These are phyloP conservation scores for Botrytis cinerea DNA, from an alignment of 2,329 filamentous ascomycete genomes.

Conservation along the genomic window DNA sequence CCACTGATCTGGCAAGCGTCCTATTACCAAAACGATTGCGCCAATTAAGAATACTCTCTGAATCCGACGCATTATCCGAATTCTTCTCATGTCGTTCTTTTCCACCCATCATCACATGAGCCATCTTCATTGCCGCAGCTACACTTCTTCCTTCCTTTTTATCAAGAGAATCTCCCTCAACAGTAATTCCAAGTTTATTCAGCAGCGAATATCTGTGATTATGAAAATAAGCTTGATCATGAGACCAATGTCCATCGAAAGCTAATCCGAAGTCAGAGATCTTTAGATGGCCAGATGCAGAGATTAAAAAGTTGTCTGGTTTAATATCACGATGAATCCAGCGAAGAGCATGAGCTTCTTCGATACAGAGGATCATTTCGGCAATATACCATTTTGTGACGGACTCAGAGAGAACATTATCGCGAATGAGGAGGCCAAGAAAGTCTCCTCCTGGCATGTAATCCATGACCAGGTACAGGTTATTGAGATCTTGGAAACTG, in stretches of 20 bases:
- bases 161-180: constrained; percentile 75
- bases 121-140: constrained; percentile 45
- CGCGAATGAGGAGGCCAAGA: constrained; percentile 78
- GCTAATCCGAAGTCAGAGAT: constrained; percentile 96
- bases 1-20: constrained; percentile 77
- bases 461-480: constrained; percentile 94
- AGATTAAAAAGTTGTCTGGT: constrained; percentile 94
- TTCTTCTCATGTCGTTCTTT: constrained; percentile 46
- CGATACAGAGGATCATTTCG: constrained; percentile 94
- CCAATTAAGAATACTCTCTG: constrained; percentile 64
- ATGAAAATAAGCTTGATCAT: constrained; percentile 84
- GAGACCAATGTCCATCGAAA: constrained; percentile 93
- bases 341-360: constrained; percentile 82
- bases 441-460: constrained; percentile 98
- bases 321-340: constrained; percentile 98
- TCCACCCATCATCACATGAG: constrained; percentile 45
- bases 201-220: constrained; percentile 79
- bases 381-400: constrained; percentile 85
- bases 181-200: constrained; percentile 70
- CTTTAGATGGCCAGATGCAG: constrained; percentile 83
- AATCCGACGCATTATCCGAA: constrained; percentile 33
- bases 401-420: constrained; percentile 77
- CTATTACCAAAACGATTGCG: constrained; percentile 69
- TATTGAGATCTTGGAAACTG: constrained; percentile 83
- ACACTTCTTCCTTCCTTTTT: constrained; percentile 53